These are phyloP conservation scores for Plasmodium gallinaceum DNA, from an alignment of 169 alveolate species.

Conservation along the genomic window DNA sequence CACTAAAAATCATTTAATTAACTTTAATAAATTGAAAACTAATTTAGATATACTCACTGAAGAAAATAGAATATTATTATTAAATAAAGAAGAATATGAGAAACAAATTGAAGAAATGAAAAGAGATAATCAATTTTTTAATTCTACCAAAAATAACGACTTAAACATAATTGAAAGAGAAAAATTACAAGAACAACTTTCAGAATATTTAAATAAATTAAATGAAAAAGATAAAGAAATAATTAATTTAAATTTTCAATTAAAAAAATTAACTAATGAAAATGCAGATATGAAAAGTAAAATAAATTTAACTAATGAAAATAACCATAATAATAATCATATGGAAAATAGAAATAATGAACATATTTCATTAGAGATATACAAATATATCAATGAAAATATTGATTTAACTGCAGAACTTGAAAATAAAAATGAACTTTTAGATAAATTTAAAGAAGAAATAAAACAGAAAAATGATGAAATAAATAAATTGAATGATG, in stretches of 20 bases:
- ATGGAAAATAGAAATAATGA: background rate
- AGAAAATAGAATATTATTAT: constrained; percentile 24
- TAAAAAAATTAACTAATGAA: constrained; percentile 25
- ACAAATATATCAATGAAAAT: constrained; percentile 57
- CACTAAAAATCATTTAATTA: background rate
- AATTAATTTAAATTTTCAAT: constrained; percentile 19
- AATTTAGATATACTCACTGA: constrained; percentile 37
- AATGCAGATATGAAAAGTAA: too few species aligned
- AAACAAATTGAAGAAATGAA: constrained; percentile 35
- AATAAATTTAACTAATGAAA: too few species aligned
- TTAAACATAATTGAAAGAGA: constrained; percentile 34
- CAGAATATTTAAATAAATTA: constrained; percentile 4
- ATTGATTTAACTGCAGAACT: constrained; percentile 61
- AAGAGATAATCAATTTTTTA: constrained; percentile 23
- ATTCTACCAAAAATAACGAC: constrained; percentile 55
- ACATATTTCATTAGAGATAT: constrained; percentile 28
- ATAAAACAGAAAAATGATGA: constrained; percentile 18
- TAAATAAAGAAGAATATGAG: constrained; percentile 28
- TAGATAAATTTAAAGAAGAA: constrained; percentile 49
- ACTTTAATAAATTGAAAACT: constrained; percentile 28
- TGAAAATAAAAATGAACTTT: constrained; percentile 47
- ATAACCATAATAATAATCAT: background rate
- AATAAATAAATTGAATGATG: constrained; percentile 15
- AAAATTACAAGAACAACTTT: constrained; percentile 30
- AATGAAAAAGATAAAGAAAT: constrained; percentile 56